Evolutionary conservation across 257 asterid species (phyloP).

Genomic region (Leonotis leonurus): DNA sequence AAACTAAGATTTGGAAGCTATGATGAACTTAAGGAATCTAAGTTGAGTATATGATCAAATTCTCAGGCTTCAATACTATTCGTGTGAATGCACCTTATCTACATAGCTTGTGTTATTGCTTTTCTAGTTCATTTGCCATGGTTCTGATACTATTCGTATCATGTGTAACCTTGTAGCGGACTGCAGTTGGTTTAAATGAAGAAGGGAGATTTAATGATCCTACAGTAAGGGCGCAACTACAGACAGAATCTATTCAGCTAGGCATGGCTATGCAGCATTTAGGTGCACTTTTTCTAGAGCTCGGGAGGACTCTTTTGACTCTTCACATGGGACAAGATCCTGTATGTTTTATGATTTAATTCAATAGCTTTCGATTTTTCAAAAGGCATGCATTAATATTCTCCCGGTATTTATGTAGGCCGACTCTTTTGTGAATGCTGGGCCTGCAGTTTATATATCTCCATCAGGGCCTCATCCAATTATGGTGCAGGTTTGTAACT

Average conservation of each 20-base stretch:
- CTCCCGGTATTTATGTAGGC: slow-evolving; percentile 52
- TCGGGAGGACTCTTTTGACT: slow-evolving; percentile 87
- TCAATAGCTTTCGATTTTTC: background rate
- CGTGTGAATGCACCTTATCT: background rate
- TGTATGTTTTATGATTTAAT: slow-evolving; percentile 38
- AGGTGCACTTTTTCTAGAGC: slow-evolving; percentile 86
- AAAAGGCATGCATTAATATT: slow-evolving; percentile 6
- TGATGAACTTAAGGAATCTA: background rate
- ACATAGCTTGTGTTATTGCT: background rate
- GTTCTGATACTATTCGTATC: slow-evolving; percentile 32
- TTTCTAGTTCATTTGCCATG: background rate
- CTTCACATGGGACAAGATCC: slow-evolving; percentile 80
- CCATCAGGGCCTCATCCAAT: slow-evolving; percentile 95
- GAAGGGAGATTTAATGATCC: slow-evolving; percentile 63
- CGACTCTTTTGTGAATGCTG: slow-evolving; percentile 81
- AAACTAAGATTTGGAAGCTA: background rate
- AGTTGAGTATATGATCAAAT: background rate
- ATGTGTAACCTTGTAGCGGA: slow-evolving; percentile 56
- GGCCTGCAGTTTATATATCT: slow-evolving; percentile 94
- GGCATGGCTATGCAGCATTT: slow-evolving; percentile 91
- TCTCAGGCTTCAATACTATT: background rate
- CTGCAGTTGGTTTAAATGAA: slow-evolving; percentile 67
- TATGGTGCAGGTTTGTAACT: slow-evolving; percentile 85
- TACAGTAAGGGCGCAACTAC: slow-evolving; percentile 63
- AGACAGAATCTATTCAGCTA: slow-evolving; percentile 50